Percentiles rank a stretch among this genome's conserved stretches.
These are phyloP conservation scores for Boletus barrowsii DNA, from an alignment of 768 basidiomycete species.

Conservation along the genomic window DNA sequence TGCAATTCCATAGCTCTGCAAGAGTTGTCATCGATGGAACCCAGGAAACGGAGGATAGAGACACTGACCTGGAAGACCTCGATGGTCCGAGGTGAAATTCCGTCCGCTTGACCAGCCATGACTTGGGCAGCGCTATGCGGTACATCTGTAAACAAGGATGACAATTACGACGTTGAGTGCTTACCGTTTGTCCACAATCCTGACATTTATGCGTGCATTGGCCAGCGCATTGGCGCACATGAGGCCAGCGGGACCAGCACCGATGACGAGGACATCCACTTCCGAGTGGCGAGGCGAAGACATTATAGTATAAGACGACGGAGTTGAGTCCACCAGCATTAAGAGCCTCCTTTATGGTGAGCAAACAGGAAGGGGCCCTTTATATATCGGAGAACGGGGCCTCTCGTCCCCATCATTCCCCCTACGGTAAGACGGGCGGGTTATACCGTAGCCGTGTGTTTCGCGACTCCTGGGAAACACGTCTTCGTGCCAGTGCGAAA, in stretches of 20 bases:
- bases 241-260: constrained; percentile 42
- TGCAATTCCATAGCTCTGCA: constrained; percentile 71
- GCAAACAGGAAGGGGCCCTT: neutral
- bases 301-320: constrained; percentile 8
- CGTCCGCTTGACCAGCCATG: constrained; percentile 28
- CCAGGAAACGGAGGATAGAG: neutral
- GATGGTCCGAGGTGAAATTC: constrained; percentile 24
- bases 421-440: too few species aligned
- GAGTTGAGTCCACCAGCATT: neutral
- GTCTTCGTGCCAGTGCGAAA: too few species aligned
- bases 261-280: constrained; percentile 43
- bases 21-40: neutral
- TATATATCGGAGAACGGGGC: neutral
- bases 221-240: constrained; percentile 43
- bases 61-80: constrained; percentile 46
- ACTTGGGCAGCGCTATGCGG: constrained; percentile 14
- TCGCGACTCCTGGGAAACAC: too few species aligned
- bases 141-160: neutral
- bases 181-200: constrained; percentile 41
- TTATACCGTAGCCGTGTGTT: too few species aligned
- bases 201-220: constrained; percentile 34
- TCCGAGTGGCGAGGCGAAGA: constrained; percentile 20
- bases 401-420: neutral
- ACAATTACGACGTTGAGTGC: neutral
- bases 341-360: constrained; percentile 3